phyloP scores from a whole-genome alignment of 2,329 filamentous ascomycete species.

The Monascus ruber region DNA sequence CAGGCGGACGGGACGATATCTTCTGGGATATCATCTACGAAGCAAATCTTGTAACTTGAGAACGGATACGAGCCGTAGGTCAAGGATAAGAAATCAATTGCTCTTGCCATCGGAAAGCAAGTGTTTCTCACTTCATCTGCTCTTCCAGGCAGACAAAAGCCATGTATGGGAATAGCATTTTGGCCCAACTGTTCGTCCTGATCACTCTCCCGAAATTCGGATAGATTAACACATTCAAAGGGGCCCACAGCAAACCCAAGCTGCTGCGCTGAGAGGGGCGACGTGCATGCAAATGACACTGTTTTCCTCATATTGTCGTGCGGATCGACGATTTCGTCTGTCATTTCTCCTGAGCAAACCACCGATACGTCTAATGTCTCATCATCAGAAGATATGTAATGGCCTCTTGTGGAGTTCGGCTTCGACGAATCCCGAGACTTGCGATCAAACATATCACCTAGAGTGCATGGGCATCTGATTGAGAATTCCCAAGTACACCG shows the following conservation, averaged over 20 bases:
- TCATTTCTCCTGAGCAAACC: constrained; percentile 79
- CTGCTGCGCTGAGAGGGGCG: constrained; percentile 71
- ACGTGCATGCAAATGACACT: constrained; percentile 68
- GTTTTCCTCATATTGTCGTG: constrained; percentile 74
- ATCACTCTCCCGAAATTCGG: constrained; percentile 78
- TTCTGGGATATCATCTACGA: constrained; percentile 75
- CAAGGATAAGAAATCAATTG: constrained; percentile 83
- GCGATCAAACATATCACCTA: constrained; percentile 59
- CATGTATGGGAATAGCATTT: constrained; percentile 79
- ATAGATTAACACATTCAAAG: constrained; percentile 85
- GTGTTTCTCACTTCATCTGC: constrained; percentile 76
- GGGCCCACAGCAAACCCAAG: constrained; percentile 90
- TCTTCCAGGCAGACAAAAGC: constrained; percentile 78
- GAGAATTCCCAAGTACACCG: constrained; percentile 81
- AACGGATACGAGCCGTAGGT: constrained; percentile 87
- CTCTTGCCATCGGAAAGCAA: constrained; percentile 68
- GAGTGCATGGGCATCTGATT: constrained; percentile 71
- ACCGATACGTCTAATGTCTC: constrained; percentile 80
- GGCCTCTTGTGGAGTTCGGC: constrained; percentile 15
- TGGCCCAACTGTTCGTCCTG: constrained; percentile 84
- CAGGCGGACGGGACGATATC: constrained; percentile 70
- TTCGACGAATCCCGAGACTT: constrained; percentile 15
- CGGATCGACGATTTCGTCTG: constrained; percentile 69
- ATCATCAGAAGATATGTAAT: constrained; percentile 58
- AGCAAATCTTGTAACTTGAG: constrained; percentile 82